Base-by-base conservation (phyloP, 768 basidiomycete species). In the Postia placenta region DNA sequence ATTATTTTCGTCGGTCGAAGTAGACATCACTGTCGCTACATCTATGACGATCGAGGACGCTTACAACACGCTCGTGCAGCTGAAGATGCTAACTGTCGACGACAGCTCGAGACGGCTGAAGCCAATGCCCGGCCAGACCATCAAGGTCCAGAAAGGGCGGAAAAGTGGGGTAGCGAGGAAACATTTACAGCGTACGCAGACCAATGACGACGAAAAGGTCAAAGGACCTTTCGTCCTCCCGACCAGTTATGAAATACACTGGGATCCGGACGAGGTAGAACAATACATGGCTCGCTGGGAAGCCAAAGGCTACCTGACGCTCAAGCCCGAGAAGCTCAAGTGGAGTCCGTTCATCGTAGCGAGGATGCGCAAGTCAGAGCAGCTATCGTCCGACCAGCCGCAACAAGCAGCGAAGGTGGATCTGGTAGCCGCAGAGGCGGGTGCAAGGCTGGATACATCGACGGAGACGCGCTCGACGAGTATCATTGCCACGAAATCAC, bases 31-130 rank as follows among this genome's bases (percentile, higher is more conserved):
- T 63, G 66, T 69, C 26, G 84, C 81, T 3, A 98, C 94, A 0
- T 84, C 89, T 1, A 93, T 99, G 83, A 96, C 89, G 2, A 64
- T 84, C 37, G 92, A 95, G 65, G 96, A 99, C 60, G 78, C 92
- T 45, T 83, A 80, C 64, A 73, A 76, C 51, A 87, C 84, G 1
- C 79, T 99, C 24, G 66, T 66, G 3, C 81, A 85, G 40, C 81
- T 85, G 58, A 73, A 76, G 53, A 87, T 93, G 83, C 87, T 99
- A 47, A 72, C 68, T 28, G 68, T 76, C 22, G 72, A 75, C 30
- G 62, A 69, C 50, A 59, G 69, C 15, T 71, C 79, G 17, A 73
- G 80, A 5, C 67, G 74, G 12, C 69, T 78, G 53, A 77, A 75
- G 48, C 86, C 83, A 2, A 78, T 80, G 15, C 87, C 88, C 2